Base-by-base conservation (phyloP, 2,329 filamentous ascomycete species). In the Colletotrichum sp. region DNA sequence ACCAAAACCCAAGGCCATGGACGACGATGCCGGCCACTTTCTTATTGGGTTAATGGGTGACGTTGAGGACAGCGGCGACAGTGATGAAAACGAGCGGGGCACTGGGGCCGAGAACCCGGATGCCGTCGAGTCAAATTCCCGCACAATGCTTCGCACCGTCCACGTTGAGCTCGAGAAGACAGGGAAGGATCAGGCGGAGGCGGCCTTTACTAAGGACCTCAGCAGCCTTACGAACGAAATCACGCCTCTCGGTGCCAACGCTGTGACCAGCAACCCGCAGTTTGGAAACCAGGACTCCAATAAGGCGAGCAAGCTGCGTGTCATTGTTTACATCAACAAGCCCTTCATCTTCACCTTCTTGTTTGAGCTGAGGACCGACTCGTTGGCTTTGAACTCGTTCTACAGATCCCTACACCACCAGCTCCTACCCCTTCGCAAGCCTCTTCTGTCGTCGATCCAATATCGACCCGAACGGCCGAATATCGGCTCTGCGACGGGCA, bases 281-380 rank as follows among this genome's bases (percentile, higher is more conserved):
- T 87, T 87, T 74, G 83, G 87, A 77, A 86, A 83, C 75, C 90
- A 90, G 78, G 89, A 91, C 78, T 84, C 86, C 73, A 90, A 89
- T 81, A 91, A 90, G 80, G 85, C 87, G 3, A 87, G 88, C 74
- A 91, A 89, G 79, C 83, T 96, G 57, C 91, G 93, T 1, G 93
- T 95, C 2, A 90, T 96, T 8, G 90, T 96, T 66, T 96, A 96
- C 81, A 90, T 93, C 61, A 92, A 93, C 82, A 90, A 90, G 28
- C 95, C 95, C 0, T 96, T 96, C 83, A 90, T 96, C 64, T 96
- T 94, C 82, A 91, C 93, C 2, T 93, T 97, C 76, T 86, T 97
- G 6, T 96, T 96, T 82, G 85, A 90, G 64, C 85, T 90, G 57
- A 87, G 88, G 63, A 93, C 93, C 8, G 88, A 91, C 70, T 90